phyloP scores from a whole-genome alignment of 2,329 filamentous ascomycete species.

The Colletotrichum orchidophilum region DNA sequence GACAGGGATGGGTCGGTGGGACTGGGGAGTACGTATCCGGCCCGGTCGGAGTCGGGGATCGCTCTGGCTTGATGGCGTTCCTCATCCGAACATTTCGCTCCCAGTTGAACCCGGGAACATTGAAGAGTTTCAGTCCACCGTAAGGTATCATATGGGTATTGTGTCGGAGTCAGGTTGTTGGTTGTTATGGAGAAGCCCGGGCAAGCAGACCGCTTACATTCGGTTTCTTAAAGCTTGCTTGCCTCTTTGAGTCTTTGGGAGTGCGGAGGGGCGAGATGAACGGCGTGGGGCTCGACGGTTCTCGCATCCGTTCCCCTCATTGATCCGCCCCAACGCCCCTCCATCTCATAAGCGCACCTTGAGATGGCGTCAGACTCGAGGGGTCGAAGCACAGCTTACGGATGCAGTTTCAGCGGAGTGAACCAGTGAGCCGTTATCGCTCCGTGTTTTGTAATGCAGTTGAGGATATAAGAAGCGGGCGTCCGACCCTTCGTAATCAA shows the following conservation, averaged over 20 bases:
- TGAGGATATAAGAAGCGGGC: slow-evolving; percentile 16
- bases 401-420: slow-evolving; percentile 27
- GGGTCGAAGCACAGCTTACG: slow-evolving; percentile 18
- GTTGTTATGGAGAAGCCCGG: neutral
- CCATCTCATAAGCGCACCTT: slow-evolving; percentile 18
- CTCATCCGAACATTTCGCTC: neutral
- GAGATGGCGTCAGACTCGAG: slow-evolving; percentile 20
- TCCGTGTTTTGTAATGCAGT: neutral
- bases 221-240: neutral
- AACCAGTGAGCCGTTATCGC: slow-evolving; percentile 15
- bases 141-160: no score
- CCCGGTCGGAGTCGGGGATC: neutral
- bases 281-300: slow-evolving; percentile 2
- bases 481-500: no score
- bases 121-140: neutral
- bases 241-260: neutral
- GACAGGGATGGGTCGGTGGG: neutral
- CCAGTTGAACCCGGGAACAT: neutral
- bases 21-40: neutral
- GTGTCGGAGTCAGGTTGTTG: neutral
- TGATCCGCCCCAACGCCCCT: neutral
- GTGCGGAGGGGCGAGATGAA: neutral
- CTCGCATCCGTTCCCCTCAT: slow-evolving; percentile 28
- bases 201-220: neutral
- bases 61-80: slow-evolving; percentile 10